Percentiles rank a stretch among this genome's conserved stretches.
phyloP scores from a whole-genome alignment of 352 stramenopile genomes.

The Phytophthora fragariaefolia region DNA sequence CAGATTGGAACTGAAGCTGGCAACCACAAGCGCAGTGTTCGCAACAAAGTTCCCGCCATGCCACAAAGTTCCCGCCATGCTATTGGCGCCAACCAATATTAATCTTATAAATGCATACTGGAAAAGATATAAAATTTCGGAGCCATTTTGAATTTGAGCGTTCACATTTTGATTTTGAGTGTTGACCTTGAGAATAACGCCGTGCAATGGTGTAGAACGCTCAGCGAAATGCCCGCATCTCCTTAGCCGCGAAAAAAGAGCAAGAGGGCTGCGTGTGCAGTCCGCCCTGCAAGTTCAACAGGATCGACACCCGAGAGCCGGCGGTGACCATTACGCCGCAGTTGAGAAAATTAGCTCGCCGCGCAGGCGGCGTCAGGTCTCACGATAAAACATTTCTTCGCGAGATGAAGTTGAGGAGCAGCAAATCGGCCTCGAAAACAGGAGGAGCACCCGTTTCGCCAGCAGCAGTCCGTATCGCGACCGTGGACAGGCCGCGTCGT shows the following conservation, averaged over 20 bases:
- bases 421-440: constrained; percentile 33
- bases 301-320: constrained; percentile 17
- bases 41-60: no score
- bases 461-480: constrained; percentile 27
- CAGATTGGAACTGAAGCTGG: no score
- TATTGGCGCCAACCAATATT: no score
- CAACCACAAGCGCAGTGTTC: no score
- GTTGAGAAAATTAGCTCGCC: constrained; percentile 5
- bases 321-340: constrained; percentile 4
- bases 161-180: no score
- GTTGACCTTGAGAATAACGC: no score
- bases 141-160: no score
- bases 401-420: constrained; percentile 20
- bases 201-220: no score
- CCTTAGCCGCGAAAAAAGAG: constrained; percentile 27
- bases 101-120: no score
- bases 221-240: constrained; percentile 20
- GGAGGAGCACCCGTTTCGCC: constrained; percentile 30
- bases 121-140: no score
- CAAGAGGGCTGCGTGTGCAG: constrained; percentile 3
- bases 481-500: constrained; percentile 20
- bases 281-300: constrained; percentile 18
- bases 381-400: constrained; percentile 19
- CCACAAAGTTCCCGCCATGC: no score
- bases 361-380: neutral